Evolutionary conservation across 306 rosid genomes (phyloP), one percentile per base, ranked within the genome.

Genomic region (Gleditsia sinensis): DNA sequence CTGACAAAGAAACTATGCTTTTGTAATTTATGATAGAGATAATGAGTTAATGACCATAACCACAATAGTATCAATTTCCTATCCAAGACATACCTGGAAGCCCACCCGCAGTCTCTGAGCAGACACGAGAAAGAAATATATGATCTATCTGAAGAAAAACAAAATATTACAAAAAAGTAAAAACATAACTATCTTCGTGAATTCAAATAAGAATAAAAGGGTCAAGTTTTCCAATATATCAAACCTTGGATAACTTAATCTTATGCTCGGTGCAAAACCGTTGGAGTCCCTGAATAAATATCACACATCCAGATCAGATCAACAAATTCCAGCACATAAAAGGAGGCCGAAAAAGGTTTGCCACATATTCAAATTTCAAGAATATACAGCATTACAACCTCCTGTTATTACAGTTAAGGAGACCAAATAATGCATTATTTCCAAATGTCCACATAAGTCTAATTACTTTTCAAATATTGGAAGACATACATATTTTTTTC

Each of bases 101-200:
- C 46, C 98, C 98, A 49, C 96, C 95, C 0, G 97, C 96, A 61
- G 98, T 94, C 91, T 91, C 92, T 5, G 97, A 94, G 77, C 93
- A 89, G 71, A 94, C 97, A 17, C 95, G 97, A 65, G 97, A 88
- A 59, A 94, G 93, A 81, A 94, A 91, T 77, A 94, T 91, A 78
- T 94, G 94, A 78, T 94, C 94, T 71, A 94, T 87, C 98, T 91
- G 85, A 61, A 80, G 69, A 78, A 71, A 81, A 9, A 79, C 32
- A 55, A 69, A 69, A 53, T 32, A 67, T 4, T 60, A 21, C 49
- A 37, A 64, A 20, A 67, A 50, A n/a, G n/a, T n/a, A n/a, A 40
- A 40, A 40, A 8, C 2, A 3, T 11, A 40, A 40, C 14, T 8
- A 40, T 40, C 9, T 40, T 40, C 46, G 9, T 8, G 46, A 40